Conservation (phyloP, 495 filamentous ascomycete genomes). For the Talaromyces adpressus region DNA sequence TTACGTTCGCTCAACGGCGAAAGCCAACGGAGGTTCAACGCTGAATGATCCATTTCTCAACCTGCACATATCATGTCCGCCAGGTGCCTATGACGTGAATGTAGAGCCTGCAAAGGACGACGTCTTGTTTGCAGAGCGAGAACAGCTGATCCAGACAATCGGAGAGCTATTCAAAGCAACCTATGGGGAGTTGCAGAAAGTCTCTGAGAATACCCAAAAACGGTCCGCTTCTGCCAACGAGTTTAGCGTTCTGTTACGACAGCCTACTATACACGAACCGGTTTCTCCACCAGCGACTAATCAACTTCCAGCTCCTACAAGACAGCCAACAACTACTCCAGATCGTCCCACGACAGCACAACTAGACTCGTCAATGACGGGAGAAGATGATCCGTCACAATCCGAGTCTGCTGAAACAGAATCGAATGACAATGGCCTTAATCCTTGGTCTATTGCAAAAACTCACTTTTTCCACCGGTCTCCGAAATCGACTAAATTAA, state of each 20-base stretch:
- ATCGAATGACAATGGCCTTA: slow-evolving; percentile 12
- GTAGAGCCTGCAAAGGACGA: slow-evolving; percentile 89
- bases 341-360: not conserved
- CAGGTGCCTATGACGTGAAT: slow-evolving; percentile 75
- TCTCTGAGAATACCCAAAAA: not conserved
- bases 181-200: slow-evolving; percentile 41
- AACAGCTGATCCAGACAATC: slow-evolving; percentile 42
- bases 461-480: slow-evolving; percentile 4
- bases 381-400: slow-evolving; percentile 2
- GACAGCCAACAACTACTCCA: not conserved
- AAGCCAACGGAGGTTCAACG: slow-evolving; percentile 13
- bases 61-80: slow-evolving; percentile 64
- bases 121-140: slow-evolving; percentile 64
- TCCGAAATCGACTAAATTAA: not conserved
- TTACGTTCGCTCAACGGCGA: slow-evolving; percentile 38
- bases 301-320: not conserved
- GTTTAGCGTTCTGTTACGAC: slow-evolving; percentile 5
- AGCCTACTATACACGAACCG: slow-evolving; percentile 1
- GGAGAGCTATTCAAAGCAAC: slow-evolving; percentile 46
- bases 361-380: not conserved
- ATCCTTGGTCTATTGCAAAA: slow-evolving; percentile 27
- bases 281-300: slow-evolving; percentile 3
- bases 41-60: slow-evolving; percentile 63
- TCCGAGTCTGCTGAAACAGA: not conserved
- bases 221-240: not conserved